These are phyloP conservation scores for Dovyalis caffra DNA, from an alignment of 345 rosid genomes.

Conservation along the genomic window DNA sequence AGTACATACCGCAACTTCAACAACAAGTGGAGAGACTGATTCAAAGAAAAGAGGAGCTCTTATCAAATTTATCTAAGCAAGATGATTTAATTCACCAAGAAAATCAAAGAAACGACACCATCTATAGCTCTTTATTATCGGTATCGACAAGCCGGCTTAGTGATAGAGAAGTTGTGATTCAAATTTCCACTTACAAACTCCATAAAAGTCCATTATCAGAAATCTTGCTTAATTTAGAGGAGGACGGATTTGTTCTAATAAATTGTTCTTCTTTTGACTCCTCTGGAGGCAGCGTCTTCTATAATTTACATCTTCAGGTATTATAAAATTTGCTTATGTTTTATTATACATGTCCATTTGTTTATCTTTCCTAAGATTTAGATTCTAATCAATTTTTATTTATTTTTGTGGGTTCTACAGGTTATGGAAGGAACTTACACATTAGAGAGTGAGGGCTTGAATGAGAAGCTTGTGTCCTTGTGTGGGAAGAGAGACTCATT, in stretches of 20 bases:
- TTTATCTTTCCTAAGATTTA: not conserved
- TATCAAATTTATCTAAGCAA: slow-evolving; percentile 32
- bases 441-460: slow-evolving; percentile 27
- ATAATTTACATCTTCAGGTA: slow-evolving; percentile 60
- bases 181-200: slow-evolving; percentile 28
- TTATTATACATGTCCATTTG: not conserved
- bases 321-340: too few relatives aligned
- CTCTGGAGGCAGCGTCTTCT: slow-evolving; percentile 46
- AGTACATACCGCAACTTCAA: slow-evolving; percentile 56
- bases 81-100: slow-evolving; percentile 15
- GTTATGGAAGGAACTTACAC: slow-evolving; percentile 15
- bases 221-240: not conserved
- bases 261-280: slow-evolving; percentile 59
- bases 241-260: slow-evolving; percentile 34
- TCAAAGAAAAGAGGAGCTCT: slow-evolving; percentile 46
- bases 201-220: slow-evolving; percentile 33
- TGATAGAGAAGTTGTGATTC: slow-evolving; percentile 48
- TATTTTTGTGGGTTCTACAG: not conserved
- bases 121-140: not conserved
- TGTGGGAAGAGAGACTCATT: slow-evolving; percentile 22
- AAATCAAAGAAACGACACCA: slow-evolving; percentile 18
- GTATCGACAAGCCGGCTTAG: slow-evolving; percentile 41
- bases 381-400: not conserved
- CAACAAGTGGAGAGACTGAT: slow-evolving; percentile 35
- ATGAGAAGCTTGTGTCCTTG: slow-evolving; percentile 33